Conservation (phyloP, 1,284 basidiomycete species). For the Moesziomyces antarcticus region DNA sequence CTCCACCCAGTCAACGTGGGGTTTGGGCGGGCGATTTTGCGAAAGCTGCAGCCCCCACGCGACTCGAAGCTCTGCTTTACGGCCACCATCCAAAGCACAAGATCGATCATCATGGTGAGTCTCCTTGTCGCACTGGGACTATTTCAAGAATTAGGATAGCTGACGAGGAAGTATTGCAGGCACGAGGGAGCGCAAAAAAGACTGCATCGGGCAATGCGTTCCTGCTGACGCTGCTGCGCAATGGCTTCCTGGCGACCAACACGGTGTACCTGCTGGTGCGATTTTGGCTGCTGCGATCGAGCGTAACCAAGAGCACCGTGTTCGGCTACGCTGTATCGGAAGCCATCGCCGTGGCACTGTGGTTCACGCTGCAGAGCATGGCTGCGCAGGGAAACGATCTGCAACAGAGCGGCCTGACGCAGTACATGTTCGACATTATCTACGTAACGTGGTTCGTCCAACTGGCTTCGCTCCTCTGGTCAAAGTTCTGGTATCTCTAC, state of each 20-base stretch:
- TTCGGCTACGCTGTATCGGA: constrained; percentile 60
- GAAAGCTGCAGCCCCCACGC: too few species aligned
- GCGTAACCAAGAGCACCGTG: constrained; percentile 25
- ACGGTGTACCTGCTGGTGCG: constrained; percentile 53
- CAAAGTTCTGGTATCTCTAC: constrained; percentile 65
- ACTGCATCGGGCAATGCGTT: constrained; percentile 55
- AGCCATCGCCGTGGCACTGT: constrained; percentile 57
- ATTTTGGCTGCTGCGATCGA: constrained; percentile 47
- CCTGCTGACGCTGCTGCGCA: constrained; percentile 49
- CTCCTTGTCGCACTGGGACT: too few species aligned
- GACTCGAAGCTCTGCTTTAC: too few species aligned
- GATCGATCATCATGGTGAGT: too few species aligned
- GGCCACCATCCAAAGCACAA: too few species aligned
- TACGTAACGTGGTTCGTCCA: constrained; percentile 69
- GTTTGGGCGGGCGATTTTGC: too few species aligned
- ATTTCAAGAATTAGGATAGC: too few species aligned
- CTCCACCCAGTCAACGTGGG: too few species aligned
- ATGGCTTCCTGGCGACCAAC: constrained; percentile 62
- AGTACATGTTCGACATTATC: constrained; percentile 69
- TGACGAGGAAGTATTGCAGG: constrained; percentile 11
- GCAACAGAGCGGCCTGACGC: constrained; percentile 62
- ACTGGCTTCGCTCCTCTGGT: constrained; percentile 60
- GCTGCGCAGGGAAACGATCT: constrained; percentile 64
- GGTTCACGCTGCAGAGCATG: constrained; percentile 63
- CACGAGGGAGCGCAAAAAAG: constrained; percentile 52